These are phyloP conservation scores for Pseudopithomyces chartarum DNA, from an alignment of 2,329 filamentous ascomycete genomes.

Conservation along the genomic window DNA sequence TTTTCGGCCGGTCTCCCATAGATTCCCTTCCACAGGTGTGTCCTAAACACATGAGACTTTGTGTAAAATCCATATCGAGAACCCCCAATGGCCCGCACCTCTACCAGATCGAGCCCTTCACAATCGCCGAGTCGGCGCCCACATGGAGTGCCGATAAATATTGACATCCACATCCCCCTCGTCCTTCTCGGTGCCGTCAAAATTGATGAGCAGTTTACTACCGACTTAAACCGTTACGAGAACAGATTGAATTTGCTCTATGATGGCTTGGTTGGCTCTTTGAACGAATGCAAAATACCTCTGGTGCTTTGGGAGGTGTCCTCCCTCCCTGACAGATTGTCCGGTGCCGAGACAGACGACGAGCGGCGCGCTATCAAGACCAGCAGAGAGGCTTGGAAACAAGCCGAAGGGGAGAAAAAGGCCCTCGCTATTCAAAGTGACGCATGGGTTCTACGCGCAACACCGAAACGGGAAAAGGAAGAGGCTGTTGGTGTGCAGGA, in stretches of 20 bases:
- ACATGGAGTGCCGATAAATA: not conserved
- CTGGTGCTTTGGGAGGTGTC: not conserved
- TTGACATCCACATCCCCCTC: constrained; percentile 12
- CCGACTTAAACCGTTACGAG: not conserved
- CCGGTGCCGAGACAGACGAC: not conserved
- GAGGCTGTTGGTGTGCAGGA: not conserved
- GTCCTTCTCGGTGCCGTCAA: constrained; percentile 12
- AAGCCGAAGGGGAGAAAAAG: not conserved
- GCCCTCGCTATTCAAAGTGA: not conserved
- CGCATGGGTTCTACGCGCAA: not conserved
- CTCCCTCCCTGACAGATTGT: not conserved
- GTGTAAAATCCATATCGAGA: not conserved
- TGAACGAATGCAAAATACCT: not conserved
- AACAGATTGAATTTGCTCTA: not conserved
- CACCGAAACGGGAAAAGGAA: not conserved
- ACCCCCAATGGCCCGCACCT: not conserved
- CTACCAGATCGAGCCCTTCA: not conserved
- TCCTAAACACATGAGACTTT: no score
- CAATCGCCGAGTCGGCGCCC: not conserved
- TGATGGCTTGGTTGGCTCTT: not conserved
- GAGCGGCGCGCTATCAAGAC: not conserved
- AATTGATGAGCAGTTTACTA: not conserved
- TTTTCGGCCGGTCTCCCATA: no score
- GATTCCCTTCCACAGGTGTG: no score
- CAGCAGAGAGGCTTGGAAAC: not conserved